Evolutionary conservation across 495 filamentous ascomycete genomes (phyloP), one percentile per base, ranked within the genome.

Genomic region (Neurospora sp.): DNA sequence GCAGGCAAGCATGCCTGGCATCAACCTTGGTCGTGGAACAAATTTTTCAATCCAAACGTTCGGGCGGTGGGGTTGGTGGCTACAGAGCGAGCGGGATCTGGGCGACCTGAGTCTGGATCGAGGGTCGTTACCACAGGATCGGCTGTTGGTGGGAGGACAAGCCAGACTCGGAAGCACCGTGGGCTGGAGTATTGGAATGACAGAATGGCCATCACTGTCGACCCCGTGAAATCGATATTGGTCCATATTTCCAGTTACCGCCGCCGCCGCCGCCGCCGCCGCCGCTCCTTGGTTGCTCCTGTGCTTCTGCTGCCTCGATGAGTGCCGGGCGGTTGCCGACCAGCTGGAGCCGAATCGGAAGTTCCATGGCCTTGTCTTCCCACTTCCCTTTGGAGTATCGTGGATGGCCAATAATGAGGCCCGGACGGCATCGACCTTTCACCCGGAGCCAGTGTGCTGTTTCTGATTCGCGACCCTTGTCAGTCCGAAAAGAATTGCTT

Each of bases 31-130:
- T 61, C 71, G 69, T 74, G 69, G 72, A 65, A 76, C 70, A 74
- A 74, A 69, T 48, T 73, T 69, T 72, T 71, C 71, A 9, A 39
- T 27, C 68, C 68, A 39, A 76, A 76, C 74, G 75, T 76, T 78
- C 77, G 69, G 75, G 73, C 75, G 74, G 75, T 72, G 73, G 70
- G 69, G 69, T 76, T 40, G 27, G 22, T 20, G 53, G 70, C 70
- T 59, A 59, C 39, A 12, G 42, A 71, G 31, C 70, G 18, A 35
- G 35, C 35, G 44, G 35, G 14, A 65, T 65, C 27, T 61, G 27
- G 53, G 53, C 53, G 27, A 35, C 35, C 35, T 35, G 35, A 61
- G 53, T 35, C 53, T 35, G 14, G 53, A 65, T 61, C 53, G 27
- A 61, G 27, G 27, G 27, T 27, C 27, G 53, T 61, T 61, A 61